Conservation (phyloP, 176 grass and related monocot species). For the Triticum monococcum region DNA sequence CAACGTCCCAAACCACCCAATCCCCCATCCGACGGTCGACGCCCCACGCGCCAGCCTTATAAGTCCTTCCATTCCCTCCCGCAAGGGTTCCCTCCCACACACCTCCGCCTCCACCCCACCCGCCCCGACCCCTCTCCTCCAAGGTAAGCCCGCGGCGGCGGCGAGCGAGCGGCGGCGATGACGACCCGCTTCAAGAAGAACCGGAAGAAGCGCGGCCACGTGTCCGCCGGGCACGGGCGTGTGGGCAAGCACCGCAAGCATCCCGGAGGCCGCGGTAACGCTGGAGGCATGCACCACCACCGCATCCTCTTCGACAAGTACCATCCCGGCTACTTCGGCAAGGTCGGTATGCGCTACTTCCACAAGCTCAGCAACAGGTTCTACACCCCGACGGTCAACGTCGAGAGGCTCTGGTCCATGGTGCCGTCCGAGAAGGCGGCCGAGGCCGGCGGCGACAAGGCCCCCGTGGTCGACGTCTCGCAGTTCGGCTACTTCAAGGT, state of each 20-base stretch:
- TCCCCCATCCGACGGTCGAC: constrained; percentile 24
- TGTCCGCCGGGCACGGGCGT: constrained; percentile 81
- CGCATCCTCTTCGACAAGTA: constrained; percentile 99
- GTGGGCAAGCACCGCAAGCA: constrained; percentile 97
- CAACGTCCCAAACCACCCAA: not conserved
- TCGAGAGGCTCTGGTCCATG: constrained; percentile 82
- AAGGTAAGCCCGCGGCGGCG: constrained; percentile 36
- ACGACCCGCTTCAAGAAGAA: constrained; percentile 92
- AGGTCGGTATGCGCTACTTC: constrained; percentile 98
- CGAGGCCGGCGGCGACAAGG: constrained; percentile 44
- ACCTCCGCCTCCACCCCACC: constrained; percentile 10
- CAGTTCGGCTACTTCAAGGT: constrained; percentile 98
- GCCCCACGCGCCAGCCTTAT: not conserved
- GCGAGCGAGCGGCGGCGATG: constrained; percentile 44
- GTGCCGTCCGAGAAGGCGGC: constrained; percentile 64
- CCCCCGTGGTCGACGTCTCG: constrained; percentile 68
- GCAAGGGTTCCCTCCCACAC: constrained; percentile 41
- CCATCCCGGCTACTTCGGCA: constrained; percentile 87
- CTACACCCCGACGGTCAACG: constrained; percentile 67
- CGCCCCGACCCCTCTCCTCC: not conserved
- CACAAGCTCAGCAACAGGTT: constrained; percentile 88
- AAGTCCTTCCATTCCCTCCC: not conserved
- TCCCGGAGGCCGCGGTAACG: constrained; percentile 86
- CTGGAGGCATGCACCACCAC: constrained; percentile 97
- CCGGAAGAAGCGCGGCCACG: constrained; percentile 94